A percentile compares a stretch with the other conserved stretches of the same genome.
Evolutionary conservation across 257 asterid species (phyloP).

Genomic region (Coffea canephora): DNA sequence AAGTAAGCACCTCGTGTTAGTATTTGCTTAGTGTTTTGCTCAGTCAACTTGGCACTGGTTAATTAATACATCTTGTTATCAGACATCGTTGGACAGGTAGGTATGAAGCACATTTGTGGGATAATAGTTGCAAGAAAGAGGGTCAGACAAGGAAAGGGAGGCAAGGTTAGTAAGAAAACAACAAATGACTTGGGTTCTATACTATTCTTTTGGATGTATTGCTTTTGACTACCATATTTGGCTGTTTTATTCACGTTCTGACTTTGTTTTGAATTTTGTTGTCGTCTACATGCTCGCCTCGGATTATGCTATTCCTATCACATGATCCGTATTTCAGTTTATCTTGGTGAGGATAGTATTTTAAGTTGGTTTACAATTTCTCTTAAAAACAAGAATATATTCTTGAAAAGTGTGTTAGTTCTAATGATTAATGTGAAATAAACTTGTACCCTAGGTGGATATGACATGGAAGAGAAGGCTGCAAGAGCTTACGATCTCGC

Average conservation of each 20-base stretch:
- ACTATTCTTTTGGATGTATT: slow-evolving; percentile 19
- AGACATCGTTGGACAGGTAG: slow-evolving; percentile 47
- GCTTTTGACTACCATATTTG: slow-evolving; percentile 21
- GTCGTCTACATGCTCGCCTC: slow-evolving; percentile 31
- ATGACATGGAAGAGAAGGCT: slow-evolving; percentile 97
- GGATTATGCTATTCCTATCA: slow-evolving; percentile 40
- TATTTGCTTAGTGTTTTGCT: background rate
- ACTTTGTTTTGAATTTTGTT: slow-evolving; percentile 30
- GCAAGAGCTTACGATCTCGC: slow-evolving; percentile 97
- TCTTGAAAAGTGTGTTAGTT: background rate
- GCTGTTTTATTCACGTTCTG: slow-evolving; percentile 25
- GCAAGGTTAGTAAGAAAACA: slow-evolving; percentile 35
- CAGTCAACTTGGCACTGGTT: background rate
- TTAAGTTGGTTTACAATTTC: background rate
- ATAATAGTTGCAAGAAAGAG: slow-evolving; percentile 49
- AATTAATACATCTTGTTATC: background rate
- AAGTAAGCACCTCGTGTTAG: background rate
- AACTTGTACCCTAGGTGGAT: slow-evolving; percentile 51
- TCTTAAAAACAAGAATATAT: background rate
- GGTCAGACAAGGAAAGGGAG: slow-evolving; percentile 52
- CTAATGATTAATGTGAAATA: background rate
- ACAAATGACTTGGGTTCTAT: background rate
- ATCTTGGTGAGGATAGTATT: slow-evolving; percentile 65
- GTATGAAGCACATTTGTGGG: slow-evolving; percentile 51
- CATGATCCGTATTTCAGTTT: slow-evolving; percentile 42